Evolutionary conservation across 768 basidiomycete genomes (phyloP), one percentile per base, ranked within the genome.

Genomic region (Tubosaeta sp.): DNA sequence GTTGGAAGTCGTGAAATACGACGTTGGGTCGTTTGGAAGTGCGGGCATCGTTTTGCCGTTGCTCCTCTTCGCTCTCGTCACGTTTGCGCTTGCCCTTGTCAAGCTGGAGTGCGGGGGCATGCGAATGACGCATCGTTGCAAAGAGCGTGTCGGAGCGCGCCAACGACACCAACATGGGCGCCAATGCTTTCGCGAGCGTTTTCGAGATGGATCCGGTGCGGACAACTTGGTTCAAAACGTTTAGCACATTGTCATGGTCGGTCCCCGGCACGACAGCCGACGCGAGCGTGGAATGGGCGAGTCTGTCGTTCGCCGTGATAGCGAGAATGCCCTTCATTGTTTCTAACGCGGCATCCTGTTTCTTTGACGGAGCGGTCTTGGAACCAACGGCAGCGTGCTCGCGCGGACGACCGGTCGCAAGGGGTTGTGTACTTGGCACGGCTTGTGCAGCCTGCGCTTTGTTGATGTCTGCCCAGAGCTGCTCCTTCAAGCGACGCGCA

Each of bases 41-140:
- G 43, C 54, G 71, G 8, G 49, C 49, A 6, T 66, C 68, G 27
- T 48, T 58, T 40, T 62, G 68, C 41, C 51, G 62, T 49, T 52
- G 57, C 42, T 66, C 65, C 39, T 65, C 63, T 30, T 71, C 73
- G 21, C 65, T 69, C 51, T 79, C 77, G 49, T 83, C 83, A 4
- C 87, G 79, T 65, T 86, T 89, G 36, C 88, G 80, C 64, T 90
- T 90, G n/a, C 84, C 83, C 56, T 78, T 81, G 62, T 85, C 81
- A 1, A 84, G 77, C 53, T 84, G 79, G 5, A 81, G 73, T 0
- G 80, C 76, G 22, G 85, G 69, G 13, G 82, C 80, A 47, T 83
- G 80, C 8, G 84, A 86, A 49, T 79, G 81, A 40, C 80, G 79
- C 53, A 87, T 72, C 16, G 74, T 78, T 2, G 82, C 78, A 61